Evolutionary conservation across 495 filamentous ascomycete species (phyloP), one percentile per base, ranked within the genome.

Genomic region (Astrothelium subdiscretum): DNA sequence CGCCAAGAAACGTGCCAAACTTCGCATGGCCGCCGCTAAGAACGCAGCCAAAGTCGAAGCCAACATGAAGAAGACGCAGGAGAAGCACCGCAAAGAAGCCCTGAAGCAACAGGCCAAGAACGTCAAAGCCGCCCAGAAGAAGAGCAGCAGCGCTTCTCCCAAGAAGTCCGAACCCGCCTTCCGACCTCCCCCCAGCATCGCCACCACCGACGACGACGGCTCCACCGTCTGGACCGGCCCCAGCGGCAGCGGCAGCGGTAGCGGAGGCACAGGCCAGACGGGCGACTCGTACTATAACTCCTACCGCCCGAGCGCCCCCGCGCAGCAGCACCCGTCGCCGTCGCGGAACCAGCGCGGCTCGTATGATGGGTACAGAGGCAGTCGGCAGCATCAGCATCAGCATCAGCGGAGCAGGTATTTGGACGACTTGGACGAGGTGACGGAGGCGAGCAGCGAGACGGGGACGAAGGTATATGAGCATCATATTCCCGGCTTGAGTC

Each of bases 401-500:
- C 48, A 54, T 54, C 48, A 54, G 2, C 48, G 48, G 48, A 54
- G 48, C 24, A 4, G 48, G 48, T 54, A 54, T 29, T 29, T 54
- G 48, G 48, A 54, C 29, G 48, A 54, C 24, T 54, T 54, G 48
- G 48, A 54, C 59, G 66, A 71, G 61, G 63, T 62, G n/a, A 59
- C 27, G 40, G 80, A 76, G 8, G 78, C 81, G 6, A 81, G 82
- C 59, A 81, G 82, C 62, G 84, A 83, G 1, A 71, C 81, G 13
- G 90, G 90, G 26, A 94, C 90, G 22, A 91, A 89, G 78, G 83
- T 81, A 57, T 96, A 96, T 71, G 82, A 80, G 63, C 89, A 92
- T 72, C 79, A 85, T 1, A 89, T 92, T 65, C 88, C 90, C 0
- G 89, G 89, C 1, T 72, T 92, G 68, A 85, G 79, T 32, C 76